Conservation (phyloP, 345 rosid species). For the Rhodamnia argentea region DNA sequence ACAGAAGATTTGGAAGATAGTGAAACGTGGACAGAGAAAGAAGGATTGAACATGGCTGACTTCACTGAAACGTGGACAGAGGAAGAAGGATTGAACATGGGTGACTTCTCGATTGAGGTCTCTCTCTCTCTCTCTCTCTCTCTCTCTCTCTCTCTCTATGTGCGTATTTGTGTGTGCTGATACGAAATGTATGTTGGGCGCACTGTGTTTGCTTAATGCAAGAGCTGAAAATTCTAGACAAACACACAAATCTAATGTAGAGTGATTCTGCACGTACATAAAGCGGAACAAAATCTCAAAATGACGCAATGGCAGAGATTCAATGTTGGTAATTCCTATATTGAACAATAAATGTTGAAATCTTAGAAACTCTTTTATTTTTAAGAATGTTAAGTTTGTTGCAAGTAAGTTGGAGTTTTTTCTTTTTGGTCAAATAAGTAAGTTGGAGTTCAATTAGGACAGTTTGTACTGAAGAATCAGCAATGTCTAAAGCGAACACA, state of each 20-base stretch:
- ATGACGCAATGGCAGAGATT: background rate
- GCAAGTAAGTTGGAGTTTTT: background rate
- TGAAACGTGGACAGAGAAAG: too few relatives aligned
- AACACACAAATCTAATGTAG: background rate
- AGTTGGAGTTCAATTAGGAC: background rate
- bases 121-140: background rate
- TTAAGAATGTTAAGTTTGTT: too few relatives aligned
- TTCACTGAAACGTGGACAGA: too few relatives aligned
- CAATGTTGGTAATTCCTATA: too few relatives aligned
- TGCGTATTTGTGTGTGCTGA: background rate
- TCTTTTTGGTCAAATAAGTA: too few relatives aligned
- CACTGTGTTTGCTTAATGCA: background rate
- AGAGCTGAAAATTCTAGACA: background rate
- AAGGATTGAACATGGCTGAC: too few relatives aligned
- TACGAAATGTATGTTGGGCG: background rate
- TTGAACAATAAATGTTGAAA: background rate
- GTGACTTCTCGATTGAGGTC: background rate
- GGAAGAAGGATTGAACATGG: too few relatives aligned
- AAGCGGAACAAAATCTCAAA: background rate
- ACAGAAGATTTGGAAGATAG: background rate
- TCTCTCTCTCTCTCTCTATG: too few relatives aligned
- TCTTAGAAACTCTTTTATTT: background rate
- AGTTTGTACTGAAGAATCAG: too few relatives aligned
- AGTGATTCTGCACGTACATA: background rate
- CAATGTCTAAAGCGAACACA: too few relatives aligned